Percentiles rank a stretch among this genome's conserved stretches.
Evolutionary conservation across 306 rosid species (phyloP).

Genomic region (Cicer cuneatum): DNA sequence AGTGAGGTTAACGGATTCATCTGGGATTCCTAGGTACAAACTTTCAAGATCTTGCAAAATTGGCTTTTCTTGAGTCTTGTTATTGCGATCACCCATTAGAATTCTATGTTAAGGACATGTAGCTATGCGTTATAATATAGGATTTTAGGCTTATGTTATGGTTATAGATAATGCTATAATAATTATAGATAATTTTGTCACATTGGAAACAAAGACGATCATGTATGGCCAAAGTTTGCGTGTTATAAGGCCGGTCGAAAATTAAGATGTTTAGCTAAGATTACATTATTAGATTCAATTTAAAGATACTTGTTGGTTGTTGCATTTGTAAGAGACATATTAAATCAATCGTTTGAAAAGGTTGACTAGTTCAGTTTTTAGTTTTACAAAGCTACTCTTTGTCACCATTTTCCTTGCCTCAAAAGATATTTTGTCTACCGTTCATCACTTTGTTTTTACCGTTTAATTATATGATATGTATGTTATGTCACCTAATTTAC

Average conservation of each 20-base stretch:
- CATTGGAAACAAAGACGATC: slow-evolving; percentile 46
- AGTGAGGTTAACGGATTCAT: slow-evolving; percentile 87
- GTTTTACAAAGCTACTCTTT: not conserved
- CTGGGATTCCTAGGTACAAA: slow-evolving; percentile 77
- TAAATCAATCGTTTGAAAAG: not conserved
- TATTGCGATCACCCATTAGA: slow-evolving; percentile 54
- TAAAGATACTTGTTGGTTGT: not conserved
- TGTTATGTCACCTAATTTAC: too few relatives aligned
- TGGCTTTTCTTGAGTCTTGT: slow-evolving; percentile 51
- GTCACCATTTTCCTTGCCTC: not conserved
- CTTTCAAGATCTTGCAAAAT: slow-evolving; percentile 68
- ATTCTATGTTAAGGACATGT: not conserved
- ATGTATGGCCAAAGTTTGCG: slow-evolving; percentile 16
- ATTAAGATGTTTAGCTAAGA: slow-evolving; percentile 12
- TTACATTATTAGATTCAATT: slow-evolving; percentile 17
- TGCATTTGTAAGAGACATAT: slow-evolving; percentile 8
- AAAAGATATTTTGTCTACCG: too few relatives aligned
- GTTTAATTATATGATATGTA: too few relatives aligned
- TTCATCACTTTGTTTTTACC: too few relatives aligned
- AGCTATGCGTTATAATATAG: slow-evolving; percentile 9
- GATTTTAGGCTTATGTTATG: not conserved
- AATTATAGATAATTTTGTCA: slow-evolving; percentile 25
- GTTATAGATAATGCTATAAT: not conserved
- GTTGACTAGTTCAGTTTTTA: not conserved
- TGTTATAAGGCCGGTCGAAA: slow-evolving; percentile 50